phyloP scores from a whole-genome alignment of 345 rosid genomes.

The Ricinus communis region DNA sequence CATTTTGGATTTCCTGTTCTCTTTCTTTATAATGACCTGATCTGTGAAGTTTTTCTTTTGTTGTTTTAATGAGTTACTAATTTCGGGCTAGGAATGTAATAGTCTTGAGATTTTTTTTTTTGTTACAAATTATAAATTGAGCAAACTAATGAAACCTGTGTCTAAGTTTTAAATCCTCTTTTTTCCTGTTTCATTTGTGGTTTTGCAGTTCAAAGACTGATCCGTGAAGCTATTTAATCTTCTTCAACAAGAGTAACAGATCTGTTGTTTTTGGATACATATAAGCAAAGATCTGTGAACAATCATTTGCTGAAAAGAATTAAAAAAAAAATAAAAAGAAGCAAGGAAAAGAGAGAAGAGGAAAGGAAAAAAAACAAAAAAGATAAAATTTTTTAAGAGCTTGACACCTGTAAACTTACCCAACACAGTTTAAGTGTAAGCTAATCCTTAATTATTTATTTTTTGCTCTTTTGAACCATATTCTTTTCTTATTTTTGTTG shows the following conservation, averaged over 20 bases:
- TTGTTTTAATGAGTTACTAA: background rate
- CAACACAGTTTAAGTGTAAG: constrained; percentile 42
- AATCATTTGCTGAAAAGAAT: background rate
- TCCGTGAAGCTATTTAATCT: constrained; percentile 20
- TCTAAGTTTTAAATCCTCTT: background rate
- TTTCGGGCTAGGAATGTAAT: constrained; percentile 1
- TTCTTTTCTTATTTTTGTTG: constrained; percentile 23
- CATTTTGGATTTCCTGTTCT: background rate
- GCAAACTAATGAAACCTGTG: background rate
- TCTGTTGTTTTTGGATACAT: constrained; percentile 32
- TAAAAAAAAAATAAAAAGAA: background rate
- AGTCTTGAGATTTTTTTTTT: background rate
- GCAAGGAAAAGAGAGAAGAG: constrained; percentile 6
- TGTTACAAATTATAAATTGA: background rate
- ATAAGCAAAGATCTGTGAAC: constrained; percentile 29
- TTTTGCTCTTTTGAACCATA: constrained; percentile 2
- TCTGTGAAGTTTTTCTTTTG: background rate
- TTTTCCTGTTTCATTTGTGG: constrained; percentile 16
- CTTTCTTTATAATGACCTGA: constrained; percentile 2
- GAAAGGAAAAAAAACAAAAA: background rate
- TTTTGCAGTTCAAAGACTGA: constrained; percentile 28
- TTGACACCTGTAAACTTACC: constrained; percentile 55
- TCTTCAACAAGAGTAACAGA: constrained; percentile 28
- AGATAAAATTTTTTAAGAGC: constrained; percentile 24
- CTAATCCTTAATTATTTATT: constrained; percentile 6